These are phyloP conservation scores for Rhynchosporium agropyri DNA, from an alignment of 2,329 filamentous ascomycete genomes.

Conservation along the genomic window DNA sequence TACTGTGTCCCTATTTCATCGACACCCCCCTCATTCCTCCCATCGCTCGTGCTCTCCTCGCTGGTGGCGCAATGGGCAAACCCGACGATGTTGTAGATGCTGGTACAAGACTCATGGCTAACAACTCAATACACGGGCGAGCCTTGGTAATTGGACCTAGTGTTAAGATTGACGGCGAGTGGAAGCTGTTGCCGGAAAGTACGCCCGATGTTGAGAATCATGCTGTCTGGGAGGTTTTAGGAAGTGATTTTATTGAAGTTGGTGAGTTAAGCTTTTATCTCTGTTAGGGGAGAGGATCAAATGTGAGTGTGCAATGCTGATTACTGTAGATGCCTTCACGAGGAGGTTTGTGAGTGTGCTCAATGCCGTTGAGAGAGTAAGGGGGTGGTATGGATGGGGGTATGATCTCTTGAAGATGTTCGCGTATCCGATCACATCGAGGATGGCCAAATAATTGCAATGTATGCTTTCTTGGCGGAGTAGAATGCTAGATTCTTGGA, in stretches of 20 bases:
- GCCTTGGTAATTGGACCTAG: conserved; percentile 61
- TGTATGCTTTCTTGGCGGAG: background rate
- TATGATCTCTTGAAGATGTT: conserved; percentile 28
- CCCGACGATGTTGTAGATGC: conserved; percentile 65
- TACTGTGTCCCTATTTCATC: conserved; percentile 69
- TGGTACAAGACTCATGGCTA: conserved; percentile 62
- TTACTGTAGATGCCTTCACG: conserved; percentile 53
- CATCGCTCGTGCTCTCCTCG: conserved; percentile 53
- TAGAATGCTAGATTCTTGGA: background rate
- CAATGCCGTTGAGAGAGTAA: conserved; percentile 52
- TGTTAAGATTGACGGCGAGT: conserved; percentile 49
- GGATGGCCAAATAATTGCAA: conserved; percentile 14
- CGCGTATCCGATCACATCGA: conserved; percentile 17
- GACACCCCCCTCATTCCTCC: conserved; percentile 60
- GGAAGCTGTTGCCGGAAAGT: conserved; percentile 32
- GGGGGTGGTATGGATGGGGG: conserved; percentile 56
- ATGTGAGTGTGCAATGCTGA: conserved; percentile 13
- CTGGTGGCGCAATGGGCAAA: conserved; percentile 57
- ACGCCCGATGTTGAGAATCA: conserved; percentile 42
- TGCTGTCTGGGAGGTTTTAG: conserved; percentile 63
- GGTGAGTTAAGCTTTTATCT: conserved; percentile 24
- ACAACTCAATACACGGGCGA: conserved; percentile 58
- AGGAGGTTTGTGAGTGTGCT: conserved; percentile 56
- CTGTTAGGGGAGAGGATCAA: background rate
- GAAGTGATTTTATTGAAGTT: conserved; percentile 57